phyloP scores from a whole-genome alignment of 2,329 filamentous ascomycete species.

The Fusarium sp. region DNA sequence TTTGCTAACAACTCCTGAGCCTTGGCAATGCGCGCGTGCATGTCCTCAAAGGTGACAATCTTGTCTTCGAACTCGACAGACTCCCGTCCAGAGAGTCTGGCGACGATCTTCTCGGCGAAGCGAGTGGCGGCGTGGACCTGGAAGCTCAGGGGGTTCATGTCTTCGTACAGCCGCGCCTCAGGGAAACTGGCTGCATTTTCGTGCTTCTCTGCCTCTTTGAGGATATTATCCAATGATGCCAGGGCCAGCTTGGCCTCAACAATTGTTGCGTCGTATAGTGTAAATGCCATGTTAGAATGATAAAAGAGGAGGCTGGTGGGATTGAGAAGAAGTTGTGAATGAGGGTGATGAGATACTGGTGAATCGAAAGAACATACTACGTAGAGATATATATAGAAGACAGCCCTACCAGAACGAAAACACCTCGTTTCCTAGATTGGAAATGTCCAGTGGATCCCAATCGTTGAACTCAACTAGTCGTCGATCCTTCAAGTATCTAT shows the following conservation, averaged over 20 bases:
- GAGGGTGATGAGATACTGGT: not conserved
- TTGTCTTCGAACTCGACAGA: conserved; percentile 45
- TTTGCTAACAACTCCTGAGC: conserved; percentile 44
- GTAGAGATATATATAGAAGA: not conserved
- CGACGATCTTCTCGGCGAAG: conserved; percentile 46
- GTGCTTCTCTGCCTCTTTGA: conserved; percentile 51
- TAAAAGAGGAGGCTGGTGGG: not conserved
- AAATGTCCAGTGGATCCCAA: not conserved
- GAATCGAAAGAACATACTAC: not conserved
- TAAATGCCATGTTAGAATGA: conserved; percentile 39
- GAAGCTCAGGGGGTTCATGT: conserved; percentile 56
- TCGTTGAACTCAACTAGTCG: no score
- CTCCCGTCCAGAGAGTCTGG: conserved; percentile 49
- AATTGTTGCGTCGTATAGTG: conserved; percentile 53
- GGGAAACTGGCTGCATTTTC: conserved; percentile 48
- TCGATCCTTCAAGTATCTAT: no score
- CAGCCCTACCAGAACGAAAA: conserved; percentile 5
- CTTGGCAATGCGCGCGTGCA: conserved; percentile 50
- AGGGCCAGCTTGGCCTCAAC: conserved; percentile 46
- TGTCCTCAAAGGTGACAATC: conserved; percentile 49
- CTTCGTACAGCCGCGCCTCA: conserved; percentile 51
- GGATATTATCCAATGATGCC: conserved; percentile 46
- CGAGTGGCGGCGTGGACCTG: conserved; percentile 52
- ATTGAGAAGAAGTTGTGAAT: not conserved
- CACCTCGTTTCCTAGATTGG: conserved; percentile 1